Conservation (phyloP, 2,329 filamentous ascomycete genomes). For the Colletotrichum brevisporum region DNA sequence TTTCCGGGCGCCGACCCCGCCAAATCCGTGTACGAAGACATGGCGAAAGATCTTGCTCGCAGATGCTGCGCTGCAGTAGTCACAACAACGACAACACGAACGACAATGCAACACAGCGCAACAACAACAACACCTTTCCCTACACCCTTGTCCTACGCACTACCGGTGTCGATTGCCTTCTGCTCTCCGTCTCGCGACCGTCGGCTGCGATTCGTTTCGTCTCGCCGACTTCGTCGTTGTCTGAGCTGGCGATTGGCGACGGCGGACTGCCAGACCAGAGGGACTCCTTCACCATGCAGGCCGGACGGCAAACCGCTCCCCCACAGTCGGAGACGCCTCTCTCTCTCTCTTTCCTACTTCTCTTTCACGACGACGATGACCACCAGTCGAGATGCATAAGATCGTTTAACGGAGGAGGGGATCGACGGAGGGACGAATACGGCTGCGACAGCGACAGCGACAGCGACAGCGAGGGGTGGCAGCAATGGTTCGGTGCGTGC, state of each 20-base stretch:
- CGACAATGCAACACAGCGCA: too few species aligned
- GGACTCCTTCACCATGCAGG: constrained; percentile 36
- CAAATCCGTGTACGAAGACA: constrained; percentile 54
- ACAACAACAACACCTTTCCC: not conserved
- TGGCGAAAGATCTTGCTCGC: constrained; percentile 38
- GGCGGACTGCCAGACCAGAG: constrained; percentile 36
- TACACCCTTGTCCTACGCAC: not conserved
- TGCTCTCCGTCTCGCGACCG: constrained; percentile 1
- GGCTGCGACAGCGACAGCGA: not conserved
- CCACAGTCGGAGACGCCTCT: constrained; percentile 38
- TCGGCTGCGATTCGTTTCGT: not conserved
- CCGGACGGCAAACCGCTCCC: constrained; percentile 36
- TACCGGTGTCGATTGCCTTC: not conserved
- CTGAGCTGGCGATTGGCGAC: constrained; percentile 27
- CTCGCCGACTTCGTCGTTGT: constrained; percentile 10
- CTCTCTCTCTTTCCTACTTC: constrained; percentile 7
- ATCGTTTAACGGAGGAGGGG: constrained; percentile 16
- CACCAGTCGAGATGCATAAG: constrained; percentile 31
- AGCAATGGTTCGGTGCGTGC: constrained; percentile 32
- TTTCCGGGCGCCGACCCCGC: constrained; percentile 51
- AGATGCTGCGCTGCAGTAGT: too few species aligned
- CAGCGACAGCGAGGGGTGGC: constrained; percentile 21
- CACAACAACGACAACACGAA: too few species aligned
- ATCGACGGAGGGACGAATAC: constrained; percentile 18
- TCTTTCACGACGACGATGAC: constrained; percentile 31